A percentile compares a stretch with the other conserved stretches of the same genome.
These are phyloP conservation scores for Coccomyxa sp. DNA, from an alignment of 139 green algal species.

Conservation along the genomic window DNA sequence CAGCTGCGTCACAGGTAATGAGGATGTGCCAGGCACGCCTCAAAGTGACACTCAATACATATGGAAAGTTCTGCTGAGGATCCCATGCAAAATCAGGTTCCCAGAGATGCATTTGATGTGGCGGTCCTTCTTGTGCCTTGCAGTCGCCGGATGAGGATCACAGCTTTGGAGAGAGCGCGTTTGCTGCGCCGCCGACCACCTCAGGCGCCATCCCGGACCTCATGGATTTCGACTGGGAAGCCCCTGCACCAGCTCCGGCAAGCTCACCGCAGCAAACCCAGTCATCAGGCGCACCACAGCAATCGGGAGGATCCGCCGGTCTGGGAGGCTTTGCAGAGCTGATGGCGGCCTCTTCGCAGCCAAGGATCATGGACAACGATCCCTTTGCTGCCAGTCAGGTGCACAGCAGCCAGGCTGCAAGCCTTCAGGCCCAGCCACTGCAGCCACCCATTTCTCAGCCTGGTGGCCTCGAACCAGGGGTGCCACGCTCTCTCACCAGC, in stretches of 20 bases:
- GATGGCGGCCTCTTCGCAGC: neutral
- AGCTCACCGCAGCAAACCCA: neutral
- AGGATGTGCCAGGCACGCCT: too few species aligned
- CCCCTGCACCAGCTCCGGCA: neutral
- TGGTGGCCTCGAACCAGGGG: neutral
- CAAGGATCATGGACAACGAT: neutral
- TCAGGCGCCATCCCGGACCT: neutral
- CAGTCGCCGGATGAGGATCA: neutral
- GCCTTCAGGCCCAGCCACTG: neutral
- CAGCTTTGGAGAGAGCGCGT: constrained; percentile 6
- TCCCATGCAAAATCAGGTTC: too few species aligned
- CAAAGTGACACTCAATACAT: too few species aligned
- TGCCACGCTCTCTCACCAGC: neutral
- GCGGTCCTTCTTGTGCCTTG: too few species aligned
- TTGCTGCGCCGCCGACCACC: neutral
- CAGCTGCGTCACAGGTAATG: neutral
- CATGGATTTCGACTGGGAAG: neutral
- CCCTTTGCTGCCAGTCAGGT: neutral
- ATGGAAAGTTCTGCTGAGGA: too few species aligned
- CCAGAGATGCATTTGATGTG: too few species aligned
- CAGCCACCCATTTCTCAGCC: neutral
- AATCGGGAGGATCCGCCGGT: neutral
- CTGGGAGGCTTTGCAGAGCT: neutral
- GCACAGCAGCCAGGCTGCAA: neutral
- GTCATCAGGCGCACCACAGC: neutral